These are phyloP conservation scores for Podospora pseudopauciseta DNA, from an alignment of 495 filamentous ascomycete genomes.

Conservation along the genomic window DNA sequence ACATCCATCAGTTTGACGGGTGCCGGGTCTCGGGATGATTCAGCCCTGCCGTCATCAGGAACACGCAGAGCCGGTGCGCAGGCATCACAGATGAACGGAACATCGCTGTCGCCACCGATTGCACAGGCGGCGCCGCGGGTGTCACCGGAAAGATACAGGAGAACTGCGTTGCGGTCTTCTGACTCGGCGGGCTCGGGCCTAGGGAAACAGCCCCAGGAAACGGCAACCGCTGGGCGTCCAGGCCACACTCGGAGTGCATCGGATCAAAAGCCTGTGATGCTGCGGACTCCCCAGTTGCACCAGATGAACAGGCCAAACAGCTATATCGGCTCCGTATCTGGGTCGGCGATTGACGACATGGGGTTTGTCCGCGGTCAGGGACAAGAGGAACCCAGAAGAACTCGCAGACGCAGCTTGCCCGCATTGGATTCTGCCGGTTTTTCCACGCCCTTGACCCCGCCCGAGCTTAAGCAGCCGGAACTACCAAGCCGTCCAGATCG, in stretches of 20 bases:
- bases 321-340: constrained; percentile 35
- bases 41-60: constrained; percentile 24
- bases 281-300: constrained; percentile 30
- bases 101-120: constrained; percentile 35
- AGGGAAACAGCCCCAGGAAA: background rate
- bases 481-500: constrained; percentile 39
- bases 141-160: constrained; percentile 54
- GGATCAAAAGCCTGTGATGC: constrained; percentile 27
- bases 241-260: constrained; percentile 34
- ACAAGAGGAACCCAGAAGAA: constrained; percentile 67
- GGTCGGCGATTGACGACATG: constrained; percentile 52
- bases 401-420: constrained; percentile 78
- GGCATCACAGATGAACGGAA: constrained; percentile 28
- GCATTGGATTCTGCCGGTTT: constrained; percentile 66
- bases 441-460: constrained; percentile 40
- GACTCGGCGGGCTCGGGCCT: constrained; percentile 40
- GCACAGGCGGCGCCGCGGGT: constrained; percentile 40
- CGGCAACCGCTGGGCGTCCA: constrained; percentile 41
- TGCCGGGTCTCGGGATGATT: constrained; percentile 35
- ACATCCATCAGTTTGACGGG: constrained; percentile 16
- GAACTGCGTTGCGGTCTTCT: constrained; percentile 41
- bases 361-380: constrained; percentile 42
- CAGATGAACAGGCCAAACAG: constrained; percentile 45
- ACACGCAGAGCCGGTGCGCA: constrained; percentile 28
- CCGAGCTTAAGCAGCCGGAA: constrained; percentile 36